Conservation (phyloP, 176 grass and related monocot species). For the Coix lacrymajobi region DNA sequence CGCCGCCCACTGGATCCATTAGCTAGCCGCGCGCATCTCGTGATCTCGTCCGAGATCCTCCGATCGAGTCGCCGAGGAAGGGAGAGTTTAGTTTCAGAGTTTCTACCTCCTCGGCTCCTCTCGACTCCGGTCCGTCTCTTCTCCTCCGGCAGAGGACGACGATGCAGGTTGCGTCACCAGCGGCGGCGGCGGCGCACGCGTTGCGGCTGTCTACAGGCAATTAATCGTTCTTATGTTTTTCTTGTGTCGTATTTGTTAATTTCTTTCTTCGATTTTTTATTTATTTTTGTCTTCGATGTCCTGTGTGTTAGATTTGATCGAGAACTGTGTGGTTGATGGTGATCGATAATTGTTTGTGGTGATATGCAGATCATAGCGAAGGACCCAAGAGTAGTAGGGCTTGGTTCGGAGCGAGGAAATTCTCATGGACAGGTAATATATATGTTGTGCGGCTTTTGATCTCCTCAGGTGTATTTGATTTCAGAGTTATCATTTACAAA, state of each 20-base stretch:
- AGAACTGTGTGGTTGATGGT: neutral
- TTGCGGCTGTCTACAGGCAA: constrained; percentile 24
- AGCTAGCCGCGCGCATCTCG: neutral
- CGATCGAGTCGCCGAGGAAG: neutral
- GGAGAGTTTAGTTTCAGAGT: neutral
- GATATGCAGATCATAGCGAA: constrained; percentile 10
- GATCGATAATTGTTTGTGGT: neutral
- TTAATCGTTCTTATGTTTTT: neutral
- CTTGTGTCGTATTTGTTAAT: neutral
- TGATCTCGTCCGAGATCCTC: neutral
- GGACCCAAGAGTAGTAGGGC: neutral
- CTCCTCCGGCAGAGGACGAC: neutral
- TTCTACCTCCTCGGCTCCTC: neutral
- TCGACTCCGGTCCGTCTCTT: neutral
- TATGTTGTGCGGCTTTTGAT: neutral
- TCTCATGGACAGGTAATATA: constrained; percentile 19
- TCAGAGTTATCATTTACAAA: neutral
- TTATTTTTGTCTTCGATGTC: neutral
- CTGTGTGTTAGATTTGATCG: neutral
- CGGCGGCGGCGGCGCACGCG: neutral
- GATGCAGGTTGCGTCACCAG: neutral
- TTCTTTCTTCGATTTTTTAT: no score
- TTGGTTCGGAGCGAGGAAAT: neutral
- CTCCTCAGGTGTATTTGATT: neutral
- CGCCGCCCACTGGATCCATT: no score